Percentiles rank a stretch among this genome's conserved stretches.
Evolutionary conservation across 2,329 filamentous ascomycete genomes (phyloP).

Genomic region (Penicillium sp.): DNA sequence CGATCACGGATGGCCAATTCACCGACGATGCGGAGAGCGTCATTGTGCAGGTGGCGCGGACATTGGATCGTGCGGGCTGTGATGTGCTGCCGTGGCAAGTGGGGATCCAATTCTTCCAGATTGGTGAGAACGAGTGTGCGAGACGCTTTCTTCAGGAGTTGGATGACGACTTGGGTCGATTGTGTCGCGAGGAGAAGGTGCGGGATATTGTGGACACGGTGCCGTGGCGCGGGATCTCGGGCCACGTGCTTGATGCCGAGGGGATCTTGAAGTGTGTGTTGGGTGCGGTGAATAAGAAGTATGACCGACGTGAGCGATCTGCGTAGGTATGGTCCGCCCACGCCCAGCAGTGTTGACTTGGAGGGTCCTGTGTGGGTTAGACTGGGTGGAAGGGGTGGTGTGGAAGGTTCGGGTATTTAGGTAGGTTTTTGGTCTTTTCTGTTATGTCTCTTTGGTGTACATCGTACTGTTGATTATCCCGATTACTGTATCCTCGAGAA

Average conservation of each 20-base stretch:
- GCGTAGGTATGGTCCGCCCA: neutral
- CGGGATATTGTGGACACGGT: constrained; percentile 92
- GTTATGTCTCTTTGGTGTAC: too few relatives aligned
- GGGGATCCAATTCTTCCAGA: constrained; percentile 93
- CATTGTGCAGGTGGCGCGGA: constrained; percentile 61
- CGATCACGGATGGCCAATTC: constrained; percentile 82
- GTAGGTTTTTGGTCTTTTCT: neutral
- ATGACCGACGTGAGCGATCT: constrained; percentile 8
- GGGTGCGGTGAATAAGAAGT: constrained; percentile 61
- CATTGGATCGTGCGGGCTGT: constrained; percentile 56
- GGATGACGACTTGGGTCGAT: constrained; percentile 64
- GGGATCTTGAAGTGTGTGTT: constrained; percentile 77
- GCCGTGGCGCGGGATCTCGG: constrained; percentile 55
- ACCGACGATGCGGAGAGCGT: constrained; percentile 70
- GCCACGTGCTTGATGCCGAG: constrained; percentile 55
- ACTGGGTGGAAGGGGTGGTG: constrained; percentile 5
- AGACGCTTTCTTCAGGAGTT: constrained; percentile 60
- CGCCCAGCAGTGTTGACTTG: neutral
- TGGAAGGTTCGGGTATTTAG: neutral
- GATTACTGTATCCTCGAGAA: too few relatives aligned
- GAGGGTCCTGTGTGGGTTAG: constrained; percentile 1
- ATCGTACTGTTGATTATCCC: too few relatives aligned
- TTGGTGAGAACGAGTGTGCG: constrained; percentile 67
- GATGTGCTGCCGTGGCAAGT: constrained; percentile 74
- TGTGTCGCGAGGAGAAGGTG: constrained; percentile 41